phyloP scores from a whole-genome alignment of 2,329 filamentous ascomycete genomes.

The Massarina eburnea region DNA sequence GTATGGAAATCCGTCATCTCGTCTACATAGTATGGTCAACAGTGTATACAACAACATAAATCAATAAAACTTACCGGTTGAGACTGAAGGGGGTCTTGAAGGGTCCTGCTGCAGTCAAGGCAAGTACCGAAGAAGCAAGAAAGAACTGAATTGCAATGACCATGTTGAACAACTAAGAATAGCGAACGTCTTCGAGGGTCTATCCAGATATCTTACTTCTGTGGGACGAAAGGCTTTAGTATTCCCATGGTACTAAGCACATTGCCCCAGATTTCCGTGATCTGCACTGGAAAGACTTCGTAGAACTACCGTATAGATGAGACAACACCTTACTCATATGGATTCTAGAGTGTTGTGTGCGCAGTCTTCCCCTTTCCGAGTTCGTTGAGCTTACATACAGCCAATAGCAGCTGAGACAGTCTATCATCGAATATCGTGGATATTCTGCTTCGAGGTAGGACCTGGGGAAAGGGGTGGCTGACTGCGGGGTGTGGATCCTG shows the following conservation, averaged over 20 bases:
- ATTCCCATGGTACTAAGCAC: background rate
- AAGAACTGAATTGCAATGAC: background rate
- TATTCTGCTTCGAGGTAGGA: background rate
- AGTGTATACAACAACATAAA: background rate
- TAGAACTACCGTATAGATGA: background rate
- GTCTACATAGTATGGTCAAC: background rate
- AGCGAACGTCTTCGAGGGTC: background rate
- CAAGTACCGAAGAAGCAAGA: background rate
- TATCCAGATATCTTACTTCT: background rate
- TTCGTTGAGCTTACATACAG: background rate
- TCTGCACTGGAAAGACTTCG: background rate
- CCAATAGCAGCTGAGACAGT: background rate
- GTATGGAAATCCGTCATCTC: constrained; percentile 23
- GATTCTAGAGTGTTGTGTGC: background rate
- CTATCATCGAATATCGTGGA: background rate
- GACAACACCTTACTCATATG: background rate
- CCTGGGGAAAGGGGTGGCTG: background rate
- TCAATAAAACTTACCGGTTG: constrained; percentile 5
- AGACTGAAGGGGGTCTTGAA: constrained; percentile 5
- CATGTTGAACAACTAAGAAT: background rate
- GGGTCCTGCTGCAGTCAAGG: background rate
- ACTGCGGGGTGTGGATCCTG: background rate
- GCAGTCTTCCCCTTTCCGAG: background rate
- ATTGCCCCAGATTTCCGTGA: background rate
- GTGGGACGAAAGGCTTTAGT: background rate